Percentiles rank a stretch among this genome's conserved stretches.
Conservation (phyloP, 352 stramenopile species). For the Globisporangium canariense region DNA sequence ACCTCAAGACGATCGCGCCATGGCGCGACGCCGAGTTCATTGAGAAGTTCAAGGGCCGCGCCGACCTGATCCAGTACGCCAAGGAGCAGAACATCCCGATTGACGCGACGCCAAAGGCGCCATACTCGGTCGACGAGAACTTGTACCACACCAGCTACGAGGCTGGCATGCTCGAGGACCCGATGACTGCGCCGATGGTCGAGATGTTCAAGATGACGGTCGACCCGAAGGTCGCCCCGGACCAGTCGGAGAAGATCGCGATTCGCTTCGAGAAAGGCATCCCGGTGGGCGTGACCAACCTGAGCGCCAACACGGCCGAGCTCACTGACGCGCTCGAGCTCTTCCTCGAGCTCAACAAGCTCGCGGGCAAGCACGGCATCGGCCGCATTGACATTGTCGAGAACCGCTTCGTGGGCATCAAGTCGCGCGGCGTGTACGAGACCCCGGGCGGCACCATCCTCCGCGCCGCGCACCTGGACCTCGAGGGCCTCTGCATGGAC, state of each 20-base stretch:
- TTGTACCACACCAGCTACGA: constrained; percentile 99
- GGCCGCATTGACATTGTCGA: constrained; percentile 99
- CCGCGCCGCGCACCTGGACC: constrained; percentile 81
- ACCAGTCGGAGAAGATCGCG: constrained; percentile 86
- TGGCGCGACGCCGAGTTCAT: constrained; percentile 99
- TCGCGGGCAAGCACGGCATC: constrained; percentile 95
- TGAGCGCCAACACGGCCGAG: constrained; percentile 72
- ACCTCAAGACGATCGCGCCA: constrained; percentile 95
- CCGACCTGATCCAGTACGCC: constrained; percentile 96
- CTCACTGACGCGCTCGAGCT: constrained; percentile 93
- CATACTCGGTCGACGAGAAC: constrained; percentile 99
- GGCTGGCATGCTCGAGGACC: constrained; percentile 94
- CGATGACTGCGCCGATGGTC: constrained; percentile 90
- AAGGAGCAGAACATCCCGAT: constrained; percentile 96
- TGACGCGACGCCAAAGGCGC: constrained; percentile 95
- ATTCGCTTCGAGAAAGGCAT: constrained; percentile 96
- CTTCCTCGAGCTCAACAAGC: constrained; percentile 97
- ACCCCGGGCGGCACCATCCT: constrained; percentile 96
- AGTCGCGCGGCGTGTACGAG: constrained; percentile 98
- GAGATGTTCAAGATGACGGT: constrained; percentile 99
- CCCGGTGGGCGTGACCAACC: constrained; percentile 92
- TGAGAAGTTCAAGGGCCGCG: constrained; percentile 97
- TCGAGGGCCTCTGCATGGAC: constrained; percentile 97
- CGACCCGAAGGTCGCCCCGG: constrained; percentile 92
- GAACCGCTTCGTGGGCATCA: constrained; percentile 99